phyloP scores from a whole-genome alignment of 148 eudicot genomes.

The Limonium bicolor region DNA sequence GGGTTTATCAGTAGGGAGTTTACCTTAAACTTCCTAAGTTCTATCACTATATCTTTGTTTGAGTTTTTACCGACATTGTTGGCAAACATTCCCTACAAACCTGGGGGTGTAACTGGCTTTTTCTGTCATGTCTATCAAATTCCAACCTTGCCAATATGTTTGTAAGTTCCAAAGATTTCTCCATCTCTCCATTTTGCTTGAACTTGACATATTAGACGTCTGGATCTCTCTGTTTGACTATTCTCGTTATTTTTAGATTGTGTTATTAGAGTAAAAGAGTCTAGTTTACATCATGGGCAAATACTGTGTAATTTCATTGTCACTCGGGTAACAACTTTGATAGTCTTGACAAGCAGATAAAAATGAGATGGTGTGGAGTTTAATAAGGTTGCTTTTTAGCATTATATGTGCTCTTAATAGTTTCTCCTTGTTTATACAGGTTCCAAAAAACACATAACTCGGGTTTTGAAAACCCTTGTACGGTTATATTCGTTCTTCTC shows the following conservation, averaged over 20 bases:
- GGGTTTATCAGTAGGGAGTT: too few species aligned
- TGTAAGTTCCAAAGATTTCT: constrained; percentile 19
- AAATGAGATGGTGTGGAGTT: too few species aligned
- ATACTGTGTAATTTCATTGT: too few species aligned
- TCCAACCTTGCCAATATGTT: constrained; percentile 18
- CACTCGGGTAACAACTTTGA: too few species aligned
- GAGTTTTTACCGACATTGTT: constrained; percentile 22
- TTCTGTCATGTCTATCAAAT: constrained; percentile 28
- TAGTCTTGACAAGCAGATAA: too few species aligned
- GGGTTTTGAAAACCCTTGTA: constrained; percentile 30
- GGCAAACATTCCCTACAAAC: constrained; percentile 19
- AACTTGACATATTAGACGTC: background rate
- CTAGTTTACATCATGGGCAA: too few species aligned
- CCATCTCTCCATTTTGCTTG: background rate
- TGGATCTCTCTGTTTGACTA: background rate
- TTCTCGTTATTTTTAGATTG: background rate
- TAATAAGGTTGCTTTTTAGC: too few species aligned
- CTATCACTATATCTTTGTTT: too few species aligned
- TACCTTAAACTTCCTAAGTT: too few species aligned
- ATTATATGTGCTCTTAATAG: too few species aligned
- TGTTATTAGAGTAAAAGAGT: background rate
- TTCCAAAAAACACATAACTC: constrained; percentile 40
- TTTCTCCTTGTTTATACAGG: too few species aligned
- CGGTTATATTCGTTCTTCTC: constrained; percentile 61
- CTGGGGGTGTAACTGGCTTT: constrained; percentile 28